Evolutionary conservation across 208 protist species (phyloP), one percentile per base, ranked within the genome.

Genomic region (Wallacemonas sp.): DNA sequence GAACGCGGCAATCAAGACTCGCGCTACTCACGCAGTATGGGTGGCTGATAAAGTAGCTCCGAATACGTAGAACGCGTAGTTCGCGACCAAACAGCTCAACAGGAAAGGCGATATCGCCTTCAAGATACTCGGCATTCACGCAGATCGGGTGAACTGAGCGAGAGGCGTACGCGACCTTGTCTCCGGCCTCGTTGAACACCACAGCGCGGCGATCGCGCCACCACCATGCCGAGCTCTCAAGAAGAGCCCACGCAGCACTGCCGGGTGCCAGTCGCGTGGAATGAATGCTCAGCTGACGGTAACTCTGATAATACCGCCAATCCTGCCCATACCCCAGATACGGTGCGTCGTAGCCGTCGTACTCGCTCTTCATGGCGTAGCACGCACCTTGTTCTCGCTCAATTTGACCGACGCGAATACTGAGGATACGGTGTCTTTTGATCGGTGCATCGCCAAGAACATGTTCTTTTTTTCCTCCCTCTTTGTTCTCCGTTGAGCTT

Each of bases 141-240:
- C 51, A 58, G 15, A 58, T 24, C 2, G 51, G 51, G 51, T 58
- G 36, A 6, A 31, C 4, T 21, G 2, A 30, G 6, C n/a, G n/a
- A n/a, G n/a, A n/a, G n/a, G n/a, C n/a, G n/a, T n/a, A n/a, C n/a
- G n/a, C n/a, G n/a, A n/a, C n/a, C n/a, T n/a, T n/a, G n/a, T n/a
- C n/a, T n/a, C n/a, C n/a, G n/a, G n/a, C n/a, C n/a, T n/a, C n/a
- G n/a, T 1, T 17, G 11, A 6, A 24, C 8, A 15, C 19, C 8
- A 22, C 5, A 9, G 21, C 28, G 9, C 30, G 51, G 4, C 51
- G 26, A 39, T 58, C 51, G 17, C 51, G 51, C 51, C 51, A 58
- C 51, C 51, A 58, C 51, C 51, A 58, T n/a, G 51, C 51, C 3
- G 51, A 58, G 14, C n/a, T 31, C 17, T 33, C 51, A 5, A 58